These are phyloP conservation scores for Rachicladosporium sp. DNA, from an alignment of 2,329 filamentous ascomycete species.

Conservation along the genomic window DNA sequence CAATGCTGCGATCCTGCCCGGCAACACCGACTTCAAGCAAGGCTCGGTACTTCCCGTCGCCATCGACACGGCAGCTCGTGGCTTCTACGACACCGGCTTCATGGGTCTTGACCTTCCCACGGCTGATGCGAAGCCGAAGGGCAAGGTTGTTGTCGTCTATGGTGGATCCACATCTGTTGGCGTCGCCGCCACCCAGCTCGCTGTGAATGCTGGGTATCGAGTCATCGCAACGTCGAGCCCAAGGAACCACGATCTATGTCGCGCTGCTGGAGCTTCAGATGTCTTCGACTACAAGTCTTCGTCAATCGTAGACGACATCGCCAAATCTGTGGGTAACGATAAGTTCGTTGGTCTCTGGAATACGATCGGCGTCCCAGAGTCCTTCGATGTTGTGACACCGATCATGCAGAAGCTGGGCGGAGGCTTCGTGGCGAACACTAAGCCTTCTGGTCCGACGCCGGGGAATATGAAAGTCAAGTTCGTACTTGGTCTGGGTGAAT, in stretches of 20 bases:
- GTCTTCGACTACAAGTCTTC: conserved; percentile 20
- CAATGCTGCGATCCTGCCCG: conserved; percentile 25
- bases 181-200: conserved; percentile 16
- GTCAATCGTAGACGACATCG: conserved; percentile 22
- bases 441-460: conserved; percentile 1
- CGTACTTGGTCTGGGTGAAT: conserved; percentile 1
- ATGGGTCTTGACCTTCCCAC: conserved; percentile 8
- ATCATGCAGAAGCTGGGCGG: conserved; percentile 9
- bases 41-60: conserved; percentile 25
- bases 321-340: conserved; percentile 22
- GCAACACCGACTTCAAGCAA: conserved; percentile 21
- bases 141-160: conserved; percentile 23
- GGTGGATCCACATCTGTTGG: conserved; percentile 20
- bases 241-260: conserved; percentile 15
- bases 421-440: conserved; percentile 1
- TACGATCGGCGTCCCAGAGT: conserved; percentile 3
- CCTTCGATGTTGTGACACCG: conserved; percentile 2
- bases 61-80: conserved; percentile 24
- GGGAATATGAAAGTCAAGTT: conserved; percentile 1
- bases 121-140: conserved; percentile 9
- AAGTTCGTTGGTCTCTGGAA: conserved; percentile 27
- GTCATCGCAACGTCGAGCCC: conserved; percentile 20
- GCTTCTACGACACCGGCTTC: conserved; percentile 12
- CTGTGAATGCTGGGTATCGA: conserved; percentile 15
- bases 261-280: conserved; percentile 12